Base-by-base conservation (phyloP, 805 yeast species). In the Ogataea dorogensis region DNA sequence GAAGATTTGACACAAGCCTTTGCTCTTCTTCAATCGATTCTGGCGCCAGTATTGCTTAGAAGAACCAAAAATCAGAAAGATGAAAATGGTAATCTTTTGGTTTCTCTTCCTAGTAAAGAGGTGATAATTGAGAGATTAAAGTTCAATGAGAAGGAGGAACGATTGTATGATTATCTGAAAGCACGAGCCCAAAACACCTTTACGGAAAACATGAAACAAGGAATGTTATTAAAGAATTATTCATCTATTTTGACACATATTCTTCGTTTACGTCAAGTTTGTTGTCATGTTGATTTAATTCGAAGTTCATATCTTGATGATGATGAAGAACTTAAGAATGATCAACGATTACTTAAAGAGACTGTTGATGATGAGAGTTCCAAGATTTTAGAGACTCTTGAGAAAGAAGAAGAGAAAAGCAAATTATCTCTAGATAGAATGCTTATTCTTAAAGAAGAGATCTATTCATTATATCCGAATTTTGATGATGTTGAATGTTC, bases 41-140 rank as follows among this genome's bases (percentile, higher is more conserved):
- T 89, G 38, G 88, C 85, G 43, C 97, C 97, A 0, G 71, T 91
- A 0, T 65, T 88, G 19, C 59, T 91, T 44, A 71, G 98, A 50
- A 68, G 98, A 51, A 89, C 97, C 0, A 91, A 91, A 51, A 75
- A 71, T 43, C 91, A 88, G 86, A 82, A 75, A 49, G 86, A 75
- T 47, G 63, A 60, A 5, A 71, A 85, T 50, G 97, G 97, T 0
- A 68, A 71, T 16, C 79, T 83, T 1, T 59, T 91, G 30, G 93
- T 91, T 0, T 75, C 69, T 24, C 62, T 91, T 17, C 98, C 98
- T 0, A 68, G 75, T 0, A 88, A 86, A 51, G 81, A 79, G 39
- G 78, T 91, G 5, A 61, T 71, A 0, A 75, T 88, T 25, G 86
- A 86, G 50, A 75, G 73, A 36, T 68, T 91, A 10, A 67, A 70